Evolutionary conservation across 106 monocot species (phyloP).

Genomic region (Narthecium ossifragum): DNA sequence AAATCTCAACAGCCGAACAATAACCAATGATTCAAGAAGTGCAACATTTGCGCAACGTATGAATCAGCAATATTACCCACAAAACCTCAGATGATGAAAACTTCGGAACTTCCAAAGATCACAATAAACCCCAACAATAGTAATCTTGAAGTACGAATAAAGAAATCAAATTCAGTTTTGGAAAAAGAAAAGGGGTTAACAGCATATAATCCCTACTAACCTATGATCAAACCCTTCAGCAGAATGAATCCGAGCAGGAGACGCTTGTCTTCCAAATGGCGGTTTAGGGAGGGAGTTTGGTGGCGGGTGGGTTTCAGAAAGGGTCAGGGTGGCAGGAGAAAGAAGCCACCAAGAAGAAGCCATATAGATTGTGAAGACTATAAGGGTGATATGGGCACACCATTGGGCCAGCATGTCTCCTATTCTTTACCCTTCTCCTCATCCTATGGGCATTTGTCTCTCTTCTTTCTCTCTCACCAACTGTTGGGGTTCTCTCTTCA

Average conservation of each 20-base stretch:
- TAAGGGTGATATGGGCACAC: neutral
- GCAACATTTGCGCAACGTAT: too few species aligned
- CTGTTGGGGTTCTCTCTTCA: neutral
- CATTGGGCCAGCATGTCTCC: neutral
- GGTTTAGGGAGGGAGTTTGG: constrained; percentile 3
- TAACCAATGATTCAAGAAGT: too few species aligned
- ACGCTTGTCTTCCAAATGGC: neutral
- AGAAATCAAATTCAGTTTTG: neutral
- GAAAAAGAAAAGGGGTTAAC: neutral
- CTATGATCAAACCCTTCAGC: neutral
- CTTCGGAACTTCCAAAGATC: neutral
- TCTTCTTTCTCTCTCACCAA: neutral
- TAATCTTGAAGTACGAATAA: neutral
- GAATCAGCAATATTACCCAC: neutral
- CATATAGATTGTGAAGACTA: neutral
- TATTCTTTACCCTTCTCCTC: too few species aligned
- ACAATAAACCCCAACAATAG: neutral
- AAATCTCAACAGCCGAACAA: neutral
- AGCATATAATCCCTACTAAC: too few species aligned
- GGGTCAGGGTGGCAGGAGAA: neutral
- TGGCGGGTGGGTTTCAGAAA: neutral
- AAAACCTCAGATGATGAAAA: neutral
- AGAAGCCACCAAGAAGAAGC: constrained; percentile 6
- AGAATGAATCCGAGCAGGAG: neutral
- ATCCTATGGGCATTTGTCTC: neutral